Conservation (phyloP, 129 eudicot species). For the Heracleum sosnowskyi region DNA sequence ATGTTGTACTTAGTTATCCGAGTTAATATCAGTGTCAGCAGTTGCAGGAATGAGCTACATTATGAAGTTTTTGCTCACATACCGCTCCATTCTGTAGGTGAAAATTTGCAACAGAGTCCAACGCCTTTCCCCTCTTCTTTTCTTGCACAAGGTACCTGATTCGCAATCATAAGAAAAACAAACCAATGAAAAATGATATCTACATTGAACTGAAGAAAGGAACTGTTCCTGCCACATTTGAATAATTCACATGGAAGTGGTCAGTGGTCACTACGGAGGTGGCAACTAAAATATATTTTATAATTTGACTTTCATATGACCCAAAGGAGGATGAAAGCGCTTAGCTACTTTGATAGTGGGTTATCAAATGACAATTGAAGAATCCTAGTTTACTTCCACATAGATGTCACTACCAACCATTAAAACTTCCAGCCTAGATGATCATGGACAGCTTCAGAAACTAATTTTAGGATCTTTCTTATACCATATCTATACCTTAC, state of each 20-base stretch:
- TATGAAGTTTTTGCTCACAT: constrained; percentile 16
- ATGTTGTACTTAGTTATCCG: neutral
- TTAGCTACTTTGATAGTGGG: neutral
- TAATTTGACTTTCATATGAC: neutral
- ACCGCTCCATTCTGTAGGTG: constrained; percentile 99
- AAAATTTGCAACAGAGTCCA: constrained; percentile 94
- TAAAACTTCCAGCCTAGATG: neutral
- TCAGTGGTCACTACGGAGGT: neutral
- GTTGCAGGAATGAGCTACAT: constrained; percentile 1
- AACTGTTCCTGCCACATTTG: constrained; percentile 4
- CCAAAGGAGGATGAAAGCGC: neutral
- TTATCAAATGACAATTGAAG: neutral
- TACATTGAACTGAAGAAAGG: neutral
- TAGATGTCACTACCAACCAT: neutral
- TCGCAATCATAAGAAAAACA: neutral
- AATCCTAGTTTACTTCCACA: neutral
- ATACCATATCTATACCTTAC: constrained; percentile 48
- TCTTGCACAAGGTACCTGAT: constrained; percentile 74
- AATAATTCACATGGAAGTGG: constrained; percentile 1
- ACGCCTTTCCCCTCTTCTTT: constrained; percentile 94
- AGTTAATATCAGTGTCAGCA: neutral
- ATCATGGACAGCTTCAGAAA: constrained; percentile 1
- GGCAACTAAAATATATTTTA: neutral
- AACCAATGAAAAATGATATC: neutral
- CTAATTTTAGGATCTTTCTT: neutral